These are phyloP conservation scores for Flaveria bidentis DNA, from an alignment of 129 eudicot species.

Conservation along the genomic window DNA sequence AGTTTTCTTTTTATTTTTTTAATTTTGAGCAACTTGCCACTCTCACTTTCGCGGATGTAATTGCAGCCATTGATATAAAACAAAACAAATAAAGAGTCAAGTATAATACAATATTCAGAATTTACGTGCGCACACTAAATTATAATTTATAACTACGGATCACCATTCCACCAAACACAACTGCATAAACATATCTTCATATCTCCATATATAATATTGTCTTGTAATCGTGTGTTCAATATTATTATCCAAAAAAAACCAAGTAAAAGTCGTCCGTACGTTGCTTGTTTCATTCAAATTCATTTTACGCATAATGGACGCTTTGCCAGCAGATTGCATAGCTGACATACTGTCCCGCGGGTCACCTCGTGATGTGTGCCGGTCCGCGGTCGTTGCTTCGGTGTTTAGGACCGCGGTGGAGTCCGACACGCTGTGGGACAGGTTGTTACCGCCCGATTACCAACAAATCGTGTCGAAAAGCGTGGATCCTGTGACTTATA, in stretches of 20 bases:
- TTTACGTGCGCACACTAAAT: too few relatives aligned
- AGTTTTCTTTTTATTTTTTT: background rate
- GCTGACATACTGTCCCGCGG: constrained; percentile 48
- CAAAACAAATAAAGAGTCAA: background rate
- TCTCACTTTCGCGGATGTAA: background rate
- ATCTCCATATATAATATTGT: background rate
- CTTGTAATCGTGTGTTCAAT: background rate
- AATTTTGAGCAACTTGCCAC: background rate
- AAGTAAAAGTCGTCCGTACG: background rate
- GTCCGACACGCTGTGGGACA: constrained; percentile 61
- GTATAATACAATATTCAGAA: background rate
- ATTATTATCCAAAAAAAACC: too few relatives aligned
- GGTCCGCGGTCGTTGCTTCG: constrained; percentile 29
- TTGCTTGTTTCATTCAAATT: background rate
- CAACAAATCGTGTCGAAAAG: constrained; percentile 39
- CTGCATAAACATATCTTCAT: background rate
- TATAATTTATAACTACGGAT: too few relatives aligned
- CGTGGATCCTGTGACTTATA: constrained; percentile 28
- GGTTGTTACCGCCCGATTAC: constrained; percentile 55
- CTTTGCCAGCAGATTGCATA: constrained; percentile 62
- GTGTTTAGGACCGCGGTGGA: constrained; percentile 35
- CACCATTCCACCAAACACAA: background rate
- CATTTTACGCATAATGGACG: constrained; percentile 17
- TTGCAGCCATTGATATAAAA: background rate
- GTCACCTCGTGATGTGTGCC: constrained; percentile 52